A percentile compares a stretch with the other conserved stretches of the same genome.
Conservation (phyloP, 805 yeast species). For the Candida germanica region DNA sequence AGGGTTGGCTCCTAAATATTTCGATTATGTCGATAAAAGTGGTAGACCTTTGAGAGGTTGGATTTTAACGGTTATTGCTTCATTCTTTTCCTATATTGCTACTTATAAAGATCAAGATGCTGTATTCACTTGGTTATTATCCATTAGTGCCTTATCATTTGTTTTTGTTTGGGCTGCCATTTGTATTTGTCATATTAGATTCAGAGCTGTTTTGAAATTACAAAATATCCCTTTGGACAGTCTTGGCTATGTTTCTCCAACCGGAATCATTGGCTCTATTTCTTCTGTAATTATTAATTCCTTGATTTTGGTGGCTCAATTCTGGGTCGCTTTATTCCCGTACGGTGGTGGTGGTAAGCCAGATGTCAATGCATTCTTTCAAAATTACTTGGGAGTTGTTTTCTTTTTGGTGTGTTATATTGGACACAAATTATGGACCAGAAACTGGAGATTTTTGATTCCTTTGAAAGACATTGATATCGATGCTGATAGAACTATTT, state of each 20-base stretch:
- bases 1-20: constrained; percentile 38
- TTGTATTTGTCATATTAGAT: constrained; percentile 39
- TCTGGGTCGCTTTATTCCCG: constrained; percentile 45
- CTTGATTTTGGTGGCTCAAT: constrained; percentile 39
- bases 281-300: constrained; percentile 30
- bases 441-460: constrained; percentile 28
- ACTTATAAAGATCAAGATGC: constrained; percentile 37
- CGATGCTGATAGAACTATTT: constrained; percentile 27
- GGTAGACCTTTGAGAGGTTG: constrained; percentile 43
- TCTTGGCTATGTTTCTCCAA: constrained; percentile 35
- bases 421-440: constrained; percentile 31
- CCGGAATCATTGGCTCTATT: constrained; percentile 40
- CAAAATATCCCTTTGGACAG: constrained; percentile 25
- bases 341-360: constrained; percentile 24
- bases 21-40: constrained; percentile 37
- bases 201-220: constrained; percentile 36
- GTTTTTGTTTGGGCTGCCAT: constrained; percentile 43
- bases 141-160: constrained; percentile 41
- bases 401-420: constrained; percentile 29
- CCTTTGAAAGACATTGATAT: constrained; percentile 30
- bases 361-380: constrained; percentile 29
- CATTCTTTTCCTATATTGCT: constrained; percentile 39
- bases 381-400: constrained; percentile 31
- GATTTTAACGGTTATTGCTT: constrained; percentile 29
- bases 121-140: constrained; percentile 41